Conservation (phyloP, 306 rosid genomes). For the Pyrus bretschneideri region DNA sequence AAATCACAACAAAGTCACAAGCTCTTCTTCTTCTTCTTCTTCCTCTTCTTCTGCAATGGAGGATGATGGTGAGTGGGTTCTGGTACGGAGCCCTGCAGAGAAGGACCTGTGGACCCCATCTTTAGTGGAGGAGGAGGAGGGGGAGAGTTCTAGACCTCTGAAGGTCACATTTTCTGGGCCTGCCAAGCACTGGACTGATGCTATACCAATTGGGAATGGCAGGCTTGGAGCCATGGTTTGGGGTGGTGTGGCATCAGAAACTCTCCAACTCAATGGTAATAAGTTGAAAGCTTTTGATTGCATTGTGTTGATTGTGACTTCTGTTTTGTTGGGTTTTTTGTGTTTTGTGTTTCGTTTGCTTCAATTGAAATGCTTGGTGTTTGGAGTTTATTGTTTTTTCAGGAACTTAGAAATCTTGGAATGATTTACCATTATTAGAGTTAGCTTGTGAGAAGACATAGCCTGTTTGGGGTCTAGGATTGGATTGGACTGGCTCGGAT, state of each 20-base stretch:
- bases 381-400: too few species aligned
- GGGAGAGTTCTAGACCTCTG: constrained; percentile 43
- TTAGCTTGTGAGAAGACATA: neutral
- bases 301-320: neutral
- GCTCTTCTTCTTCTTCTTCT: neutral
- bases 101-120: constrained; percentile 55
- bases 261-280: constrained; percentile 85
- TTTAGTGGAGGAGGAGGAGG: constrained; percentile 16
- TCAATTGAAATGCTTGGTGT: neutral
- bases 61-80: constrained; percentile 48
- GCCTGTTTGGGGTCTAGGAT: too few species aligned
- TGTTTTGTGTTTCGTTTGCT: neutral
- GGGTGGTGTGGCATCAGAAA: constrained; percentile 70
- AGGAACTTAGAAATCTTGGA: neutral
- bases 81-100: constrained; percentile 33
- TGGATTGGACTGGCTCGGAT: too few species aligned
- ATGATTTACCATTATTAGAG: neutral
- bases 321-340: neutral
- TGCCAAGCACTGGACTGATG: constrained; percentile 78
- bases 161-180: constrained; percentile 57
- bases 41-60: constrained; percentile 21
- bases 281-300: neutral
- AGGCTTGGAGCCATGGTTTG: constrained; percentile 91
- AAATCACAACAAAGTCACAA: neutral
- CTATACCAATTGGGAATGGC: constrained; percentile 88